These are phyloP conservation scores for Ensete glaucum DNA, from an alignment of 176 grass and related monocot species.

Conservation along the genomic window DNA sequence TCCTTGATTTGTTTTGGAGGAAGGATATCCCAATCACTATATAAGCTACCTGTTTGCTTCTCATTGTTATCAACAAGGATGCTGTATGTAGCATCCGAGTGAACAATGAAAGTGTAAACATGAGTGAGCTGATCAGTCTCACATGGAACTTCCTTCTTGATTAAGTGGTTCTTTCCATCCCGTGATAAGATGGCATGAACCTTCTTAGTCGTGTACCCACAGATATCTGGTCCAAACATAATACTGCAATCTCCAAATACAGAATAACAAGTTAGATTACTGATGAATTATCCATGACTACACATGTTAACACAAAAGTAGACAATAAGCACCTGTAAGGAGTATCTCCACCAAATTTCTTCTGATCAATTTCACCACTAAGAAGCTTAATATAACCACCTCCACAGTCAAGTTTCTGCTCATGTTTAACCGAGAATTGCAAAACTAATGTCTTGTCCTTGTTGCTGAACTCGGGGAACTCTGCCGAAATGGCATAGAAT, in stretches of 20 bases:
- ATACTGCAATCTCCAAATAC: constrained; percentile 30
- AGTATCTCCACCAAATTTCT: constrained; percentile 92
- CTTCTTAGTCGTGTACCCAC: constrained; percentile 48
- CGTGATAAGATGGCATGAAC: constrained; percentile 62
- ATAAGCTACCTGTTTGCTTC: constrained; percentile 77
- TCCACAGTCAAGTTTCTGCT: constrained; percentile 92
- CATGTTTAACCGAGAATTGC: constrained; percentile 90
- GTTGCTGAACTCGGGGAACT: constrained; percentile 70
- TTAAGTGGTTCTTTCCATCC: constrained; percentile 70
- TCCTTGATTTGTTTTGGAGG: constrained; percentile 70
- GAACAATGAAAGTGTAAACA: constrained; percentile 79
- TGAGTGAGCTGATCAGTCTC: constrained; percentile 80
- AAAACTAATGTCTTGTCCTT: constrained; percentile 85
- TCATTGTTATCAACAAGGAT: constrained; percentile 79
- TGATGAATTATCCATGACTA: neutral
- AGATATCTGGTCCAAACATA: constrained; percentile 71
- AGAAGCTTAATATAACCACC: constrained; percentile 91
- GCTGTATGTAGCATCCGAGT: constrained; percentile 68
- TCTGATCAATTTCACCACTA: constrained; percentile 75
- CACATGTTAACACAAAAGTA: neutral
- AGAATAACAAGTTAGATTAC: neutral
- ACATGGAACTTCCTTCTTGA: constrained; percentile 87
- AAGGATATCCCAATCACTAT: constrained; percentile 85
- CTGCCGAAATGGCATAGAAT: constrained; percentile 88
- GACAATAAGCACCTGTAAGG: constrained; percentile 54